These are phyloP conservation scores for Tulasnella sp. DNA, from an alignment of 768 basidiomycete genomes.

Conservation along the genomic window DNA sequence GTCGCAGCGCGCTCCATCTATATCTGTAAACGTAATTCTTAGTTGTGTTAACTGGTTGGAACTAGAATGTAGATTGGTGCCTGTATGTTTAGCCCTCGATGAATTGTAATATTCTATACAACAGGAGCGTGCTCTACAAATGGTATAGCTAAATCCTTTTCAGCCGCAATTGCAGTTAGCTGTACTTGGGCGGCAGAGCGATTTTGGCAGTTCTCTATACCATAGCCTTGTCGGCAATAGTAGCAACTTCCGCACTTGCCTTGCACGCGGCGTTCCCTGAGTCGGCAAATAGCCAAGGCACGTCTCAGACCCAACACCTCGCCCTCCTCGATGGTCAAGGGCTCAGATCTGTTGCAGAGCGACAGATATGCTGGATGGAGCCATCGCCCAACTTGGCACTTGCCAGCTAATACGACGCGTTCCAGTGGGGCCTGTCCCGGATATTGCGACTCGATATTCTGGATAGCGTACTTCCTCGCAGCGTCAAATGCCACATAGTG, in stretches of 20 bases:
- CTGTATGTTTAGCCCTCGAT: no score
- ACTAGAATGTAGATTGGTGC: not conserved
- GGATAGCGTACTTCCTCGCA: not conserved
- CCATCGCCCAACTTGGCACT: conserved; percentile 11
- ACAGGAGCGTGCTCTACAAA: no score
- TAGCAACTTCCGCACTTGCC: no score
- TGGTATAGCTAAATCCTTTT: no score
- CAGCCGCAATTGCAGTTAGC: no score
- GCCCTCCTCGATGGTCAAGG: not conserved
- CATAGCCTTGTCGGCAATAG: no score
- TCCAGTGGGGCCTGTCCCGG: not conserved
- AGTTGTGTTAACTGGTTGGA: not conserved
- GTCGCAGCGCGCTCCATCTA: conserved; percentile 16
- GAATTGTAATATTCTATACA: no score
- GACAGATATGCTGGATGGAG: conserved; percentile 5
- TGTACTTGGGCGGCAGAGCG: no score
- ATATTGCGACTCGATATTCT: not conserved
- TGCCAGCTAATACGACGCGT: not conserved
- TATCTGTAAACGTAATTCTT: not conserved
- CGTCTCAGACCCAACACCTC: not conserved
- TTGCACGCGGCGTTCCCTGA: not conserved
- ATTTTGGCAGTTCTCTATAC: no score
- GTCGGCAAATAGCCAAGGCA: not conserved
- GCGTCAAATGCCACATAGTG: conserved; percentile 12
- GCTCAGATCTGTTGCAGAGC: not conserved